Conservation (phyloP, 2,329 filamentous ascomycete species). For the Hypoxylon sp. region DNA sequence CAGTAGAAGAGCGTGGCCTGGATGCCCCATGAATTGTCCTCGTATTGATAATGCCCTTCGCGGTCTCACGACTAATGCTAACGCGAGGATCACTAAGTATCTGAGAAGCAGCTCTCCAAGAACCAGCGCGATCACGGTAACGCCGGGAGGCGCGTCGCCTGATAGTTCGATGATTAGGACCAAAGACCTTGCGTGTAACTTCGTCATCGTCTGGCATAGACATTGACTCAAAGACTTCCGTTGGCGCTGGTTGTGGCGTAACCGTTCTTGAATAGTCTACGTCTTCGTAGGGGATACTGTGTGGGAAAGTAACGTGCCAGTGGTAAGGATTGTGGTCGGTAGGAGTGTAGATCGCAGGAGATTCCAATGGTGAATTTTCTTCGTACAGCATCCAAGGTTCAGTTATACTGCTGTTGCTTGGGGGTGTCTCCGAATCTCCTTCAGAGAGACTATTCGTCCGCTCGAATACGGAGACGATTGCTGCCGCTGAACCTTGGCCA, state of each 20-base stretch:
- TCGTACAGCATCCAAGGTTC: constrained; percentile 49
- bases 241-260: constrained; percentile 48
- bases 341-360: constrained; percentile 49
- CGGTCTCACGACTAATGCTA: constrained; percentile 57
- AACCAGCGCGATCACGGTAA: constrained; percentile 59
- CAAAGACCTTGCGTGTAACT: constrained; percentile 44
- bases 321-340: constrained; percentile 53
- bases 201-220: constrained; percentile 51
- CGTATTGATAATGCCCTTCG: constrained; percentile 52
- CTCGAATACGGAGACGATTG: constrained; percentile 63
- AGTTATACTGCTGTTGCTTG: constrained; percentile 52
- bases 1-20: constrained; percentile 47
- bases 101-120: constrained; percentile 57
- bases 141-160: constrained; percentile 55
- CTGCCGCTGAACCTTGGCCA: constrained; percentile 51
- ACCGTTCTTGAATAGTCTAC: constrained; percentile 50
- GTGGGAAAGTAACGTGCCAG: constrained; percentile 55
- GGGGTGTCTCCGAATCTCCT: constrained; percentile 58
- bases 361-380: constrained; percentile 47
- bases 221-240: constrained; percentile 51
- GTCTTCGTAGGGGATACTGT: constrained; percentile 43
- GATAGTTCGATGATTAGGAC: constrained; percentile 57
- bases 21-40: constrained; percentile 33
- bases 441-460: constrained; percentile 63
- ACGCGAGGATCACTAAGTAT: constrained; percentile 57